Base-by-base conservation (phyloP, 106 monocot species). In the Dendrobium huoshanense region DNA sequence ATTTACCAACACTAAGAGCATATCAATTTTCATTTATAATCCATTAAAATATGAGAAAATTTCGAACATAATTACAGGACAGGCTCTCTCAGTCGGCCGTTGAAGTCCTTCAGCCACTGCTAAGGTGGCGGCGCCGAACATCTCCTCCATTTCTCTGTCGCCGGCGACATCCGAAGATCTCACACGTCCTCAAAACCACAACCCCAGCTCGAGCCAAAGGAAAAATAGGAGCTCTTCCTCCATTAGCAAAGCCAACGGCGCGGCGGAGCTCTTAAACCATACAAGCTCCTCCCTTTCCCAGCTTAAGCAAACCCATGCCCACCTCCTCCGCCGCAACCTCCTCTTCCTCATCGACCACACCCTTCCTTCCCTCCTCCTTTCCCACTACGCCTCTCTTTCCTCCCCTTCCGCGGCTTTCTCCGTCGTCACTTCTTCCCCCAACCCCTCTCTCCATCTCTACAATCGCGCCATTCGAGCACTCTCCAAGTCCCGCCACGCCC, bases 241-340 rank as follows among this genome's bases (percentile, higher is more conserved):
- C 64, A 65, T 65, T 65, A 65, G 22, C 64, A 65, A 65, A 24
- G 1, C 64, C 24, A 25, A n/a, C 64, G 7, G 25, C 64, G 22
- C 64, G 9, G 64, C 64, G n/a, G 15, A 65, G 6, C 64, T 65
- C 24, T 10, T 65, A 25, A 65, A 72, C 74, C 74, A 4, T 1
- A 8, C n/a, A 1, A 27, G 73, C 55, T 29, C 42, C 65, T 64
- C 64, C 65, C 73, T 81, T 4, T 22, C 75, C 42, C 77, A 67
- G 7, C 73, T 84, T 19, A 33, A 75, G 41, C 78, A 77, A 54
- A 13, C 51, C 78, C 84, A 87, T 73, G 83, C 87, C 75, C 83
- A 56, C 40, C 56, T 85, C 80, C 81, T 85, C 85, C 85, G 85
- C 82, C 33, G 29, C 76, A 80, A 78, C 79, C 76, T 65, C 79